Base-by-base conservation (phyloP, 805 yeast genomes). In the Debaryomyces maramus region DNA sequence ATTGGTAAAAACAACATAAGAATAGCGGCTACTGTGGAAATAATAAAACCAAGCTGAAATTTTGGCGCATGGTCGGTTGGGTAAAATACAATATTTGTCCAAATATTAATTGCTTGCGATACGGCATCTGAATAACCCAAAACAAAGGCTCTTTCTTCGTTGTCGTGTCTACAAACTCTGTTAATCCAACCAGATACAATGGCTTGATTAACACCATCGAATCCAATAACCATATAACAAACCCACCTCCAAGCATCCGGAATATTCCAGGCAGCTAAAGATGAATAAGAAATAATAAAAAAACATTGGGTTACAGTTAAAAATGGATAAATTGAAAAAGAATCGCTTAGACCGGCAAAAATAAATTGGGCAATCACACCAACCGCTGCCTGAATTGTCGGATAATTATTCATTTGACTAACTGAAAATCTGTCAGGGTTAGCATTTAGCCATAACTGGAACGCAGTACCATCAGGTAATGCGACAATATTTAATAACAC, bases 91-190 rank as follows among this genome's bases (percentile, higher is more conserved):
- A 70, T 67, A 42, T 67, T 70, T 9, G 75, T 70, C 70, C 75
- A 71, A 36, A 70, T 63, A 39, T 69, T 70, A 56, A 69, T 65
- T 7, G 73, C 72, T 39, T 70, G 73, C 6, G 75, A 70, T 15
- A 34, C 36, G 6, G 36, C 36, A 21, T 34, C 36, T 5, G 36
- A 34, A 21, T 22, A 34, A 8, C 36, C 36, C 21, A 34, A 29
- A 15, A 34, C 36, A 22, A 34, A 34, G 3, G 36, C 36, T 22
- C 36, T 34, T 17, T 34, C 36, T 34, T 34, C 36, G 10, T 34
- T 34, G 22, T 34, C 36, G 17, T 34, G 36, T 22, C 36, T 21
- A 30, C 65, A 55, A 2, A 58, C 56, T 19, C 67, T 56, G 40
- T 65, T 68, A 32, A 65, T 62, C 65, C 70, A 67, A 6, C 73